phyloP scores from a whole-genome alignment of 805 yeast species.

The Yamadazyma phyllophila region DNA sequence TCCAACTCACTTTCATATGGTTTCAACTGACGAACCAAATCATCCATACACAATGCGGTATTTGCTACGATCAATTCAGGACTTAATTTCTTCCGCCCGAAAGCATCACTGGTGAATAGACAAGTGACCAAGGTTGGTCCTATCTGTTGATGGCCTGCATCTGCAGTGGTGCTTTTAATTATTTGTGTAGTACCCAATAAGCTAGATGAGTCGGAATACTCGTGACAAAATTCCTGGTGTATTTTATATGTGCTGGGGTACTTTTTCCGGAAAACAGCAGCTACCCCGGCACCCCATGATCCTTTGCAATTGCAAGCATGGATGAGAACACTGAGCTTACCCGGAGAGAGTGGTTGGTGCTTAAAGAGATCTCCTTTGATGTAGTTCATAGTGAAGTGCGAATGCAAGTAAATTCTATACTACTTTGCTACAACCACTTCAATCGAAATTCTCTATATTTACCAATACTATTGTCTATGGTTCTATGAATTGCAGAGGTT shows the following conservation, averaged over 20 bases:
- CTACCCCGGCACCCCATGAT: constrained; percentile 85
- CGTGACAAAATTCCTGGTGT: constrained; percentile 46
- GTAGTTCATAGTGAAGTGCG: constrained; percentile 5
- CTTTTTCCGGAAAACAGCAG: constrained; percentile 49
- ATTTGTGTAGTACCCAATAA: constrained; percentile 58
- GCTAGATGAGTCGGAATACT: constrained; percentile 14
- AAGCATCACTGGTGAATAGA: constrained; percentile 62
- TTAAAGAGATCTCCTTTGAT: constrained; percentile 55
- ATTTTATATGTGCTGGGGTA: constrained; percentile 57
- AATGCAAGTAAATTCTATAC: neutral
- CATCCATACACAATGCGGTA: constrained; percentile 50
- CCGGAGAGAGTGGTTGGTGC: constrained; percentile 25
- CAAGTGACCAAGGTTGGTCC: constrained; percentile 45
- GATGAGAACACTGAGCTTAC: constrained; percentile 46
- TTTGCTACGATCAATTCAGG: constrained; percentile 46
- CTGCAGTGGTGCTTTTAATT: constrained; percentile 31
- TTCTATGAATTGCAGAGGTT: too few relatives aligned
- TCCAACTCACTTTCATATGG: constrained; percentile 4
- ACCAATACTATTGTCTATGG: too few relatives aligned
- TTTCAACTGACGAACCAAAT: constrained; percentile 41
- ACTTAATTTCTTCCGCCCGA: constrained; percentile 43
- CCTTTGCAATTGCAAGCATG: constrained; percentile 84
- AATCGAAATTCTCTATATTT: too few relatives aligned
- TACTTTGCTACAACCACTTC: too few relatives aligned
- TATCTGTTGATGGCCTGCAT: constrained; percentile 25